phyloP scores from a whole-genome alignment of 2,329 filamentous ascomycete species.

The Sordariomycetes sp. region DNA sequence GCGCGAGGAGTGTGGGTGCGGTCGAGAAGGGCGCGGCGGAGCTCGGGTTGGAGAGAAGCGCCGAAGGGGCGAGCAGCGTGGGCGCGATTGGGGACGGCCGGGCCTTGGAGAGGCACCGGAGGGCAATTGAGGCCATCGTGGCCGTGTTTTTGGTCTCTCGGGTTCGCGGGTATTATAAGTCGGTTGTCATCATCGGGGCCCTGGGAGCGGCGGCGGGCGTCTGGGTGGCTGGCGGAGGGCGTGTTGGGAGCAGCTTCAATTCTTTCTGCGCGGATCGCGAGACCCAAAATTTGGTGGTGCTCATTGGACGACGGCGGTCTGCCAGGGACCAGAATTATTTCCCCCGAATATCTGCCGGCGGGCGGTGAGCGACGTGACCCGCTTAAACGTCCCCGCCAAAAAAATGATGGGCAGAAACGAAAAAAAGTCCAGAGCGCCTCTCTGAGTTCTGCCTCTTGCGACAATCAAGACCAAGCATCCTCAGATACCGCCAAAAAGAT shows the following conservation, averaged over 20 bases:
- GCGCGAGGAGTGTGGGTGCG: slow-evolving; percentile 14
- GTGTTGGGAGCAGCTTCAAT: neutral
- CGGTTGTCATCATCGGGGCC: slow-evolving; percentile 3
- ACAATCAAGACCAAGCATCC: neutral
- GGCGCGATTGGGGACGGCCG: slow-evolving; percentile 19
- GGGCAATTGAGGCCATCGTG: slow-evolving; percentile 28
- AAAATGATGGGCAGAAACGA: slow-evolving; percentile 1
- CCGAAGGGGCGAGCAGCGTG: slow-evolving; percentile 20
- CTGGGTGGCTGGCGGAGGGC: neutral
- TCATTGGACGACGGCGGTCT: neutral
- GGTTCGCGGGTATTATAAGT: neutral
- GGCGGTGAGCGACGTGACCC: neutral
- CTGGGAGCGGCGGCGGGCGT: neutral
- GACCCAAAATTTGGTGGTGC: neutral
- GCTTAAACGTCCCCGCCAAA: neutral
- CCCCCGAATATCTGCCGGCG: neutral
- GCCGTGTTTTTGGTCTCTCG: slow-evolving; percentile 4
- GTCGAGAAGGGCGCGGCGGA: slow-evolving; percentile 31
- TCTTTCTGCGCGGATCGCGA: neutral
- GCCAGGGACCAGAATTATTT: neutral
- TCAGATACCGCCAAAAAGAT: neutral
- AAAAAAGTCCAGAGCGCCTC: slow-evolving; percentile 12
- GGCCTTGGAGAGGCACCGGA: slow-evolving; percentile 29
- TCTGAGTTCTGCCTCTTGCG: no score
- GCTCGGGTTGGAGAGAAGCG: slow-evolving; percentile 9